Base-by-base conservation (phyloP, 768 basidiomycete genomes). In the Tulasnella sp. region DNA sequence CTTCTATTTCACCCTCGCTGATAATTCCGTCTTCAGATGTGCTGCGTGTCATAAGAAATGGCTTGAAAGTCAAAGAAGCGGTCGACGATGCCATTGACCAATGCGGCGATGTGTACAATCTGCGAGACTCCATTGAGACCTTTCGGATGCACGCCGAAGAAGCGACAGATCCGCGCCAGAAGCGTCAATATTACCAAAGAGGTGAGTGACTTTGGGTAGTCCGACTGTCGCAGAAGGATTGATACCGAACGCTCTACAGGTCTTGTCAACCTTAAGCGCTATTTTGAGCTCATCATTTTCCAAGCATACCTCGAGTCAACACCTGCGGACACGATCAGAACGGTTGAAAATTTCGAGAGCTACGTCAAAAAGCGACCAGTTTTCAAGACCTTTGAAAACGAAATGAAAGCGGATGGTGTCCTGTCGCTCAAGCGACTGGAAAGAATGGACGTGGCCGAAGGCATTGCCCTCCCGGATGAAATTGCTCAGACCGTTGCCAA, bases 371-470 rank as follows among this genome's bases (percentile, higher is more conserved):
- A 87, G 75, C 84, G 92, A 59, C 97, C 96, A 91, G 96, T 98
- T 16, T 94, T 98, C 81, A 90, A 90, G 79, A 99, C 97, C 0
- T 95, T 98, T 73, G 89, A 95, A 81, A 94, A 92, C 73, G 97
- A 98, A 74, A 84, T 99, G 62, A 80, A 88, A 52, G 84, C 84
- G 19, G 90, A 94, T n/a, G 89, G 89, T 3, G 79, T 92, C 65
- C 85, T 91, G 72, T 89, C 90, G 0, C 80, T 99, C 69, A 90
- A 89, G 72, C 95, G 95, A 2, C 83, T 98, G 9, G 89, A 90
- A 75, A 86, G 91, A 22, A 86, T 88, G 29, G 87, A 89, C 62
- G 79, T 85, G 1, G 82, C 85, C 47, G 86, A 89, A 67, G 89
- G 88, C 26, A 84, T 90, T 65, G 91, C 92, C 2, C 85, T 92